These are phyloP conservation scores for Orychophragmus violaceus DNA, from an alignment of 345 rosid species.

Conservation along the genomic window DNA sequence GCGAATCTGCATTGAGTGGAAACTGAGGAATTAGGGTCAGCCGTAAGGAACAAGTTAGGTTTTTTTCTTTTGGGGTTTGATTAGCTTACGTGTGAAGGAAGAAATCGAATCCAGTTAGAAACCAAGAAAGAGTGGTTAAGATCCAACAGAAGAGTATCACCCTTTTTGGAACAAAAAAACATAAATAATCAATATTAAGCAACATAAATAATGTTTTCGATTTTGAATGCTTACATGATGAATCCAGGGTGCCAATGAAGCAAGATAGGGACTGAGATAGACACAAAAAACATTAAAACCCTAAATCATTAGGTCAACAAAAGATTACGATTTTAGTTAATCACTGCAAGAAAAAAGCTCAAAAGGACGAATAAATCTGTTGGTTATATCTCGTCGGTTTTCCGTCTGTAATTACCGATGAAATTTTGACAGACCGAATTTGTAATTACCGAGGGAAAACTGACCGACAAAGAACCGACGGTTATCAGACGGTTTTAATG, in stretches of 20 bases:
- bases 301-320: neutral
- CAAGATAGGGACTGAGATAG: slow-evolving; percentile 42
- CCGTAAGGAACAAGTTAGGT: neutral
- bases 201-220: neutral
- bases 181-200: neutral
- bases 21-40: neutral
- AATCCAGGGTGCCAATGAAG: slow-evolving; percentile 68
- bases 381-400: no score
- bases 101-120: slow-evolving; percentile 58
- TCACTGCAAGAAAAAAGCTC: no score
- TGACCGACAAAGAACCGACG: no score
- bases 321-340: no score
- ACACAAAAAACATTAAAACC: slow-evolving; percentile 12
- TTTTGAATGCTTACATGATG: slow-evolving; percentile 38
- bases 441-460: no score
- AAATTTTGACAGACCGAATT: no score
- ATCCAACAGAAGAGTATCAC: slow-evolving; percentile 63
- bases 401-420: no score
- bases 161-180: slow-evolving; percentile 28
- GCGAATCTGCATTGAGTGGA: slow-evolving; percentile 40
- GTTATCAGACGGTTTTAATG: no score
- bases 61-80: neutral
- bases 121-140: slow-evolving; percentile 53
- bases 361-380: no score
- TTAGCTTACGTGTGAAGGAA: slow-evolving; percentile 54